Base-by-base conservation (phyloP, 1,139 yeast genomes). In the Protomyces lactucae-debilis region DNA sequence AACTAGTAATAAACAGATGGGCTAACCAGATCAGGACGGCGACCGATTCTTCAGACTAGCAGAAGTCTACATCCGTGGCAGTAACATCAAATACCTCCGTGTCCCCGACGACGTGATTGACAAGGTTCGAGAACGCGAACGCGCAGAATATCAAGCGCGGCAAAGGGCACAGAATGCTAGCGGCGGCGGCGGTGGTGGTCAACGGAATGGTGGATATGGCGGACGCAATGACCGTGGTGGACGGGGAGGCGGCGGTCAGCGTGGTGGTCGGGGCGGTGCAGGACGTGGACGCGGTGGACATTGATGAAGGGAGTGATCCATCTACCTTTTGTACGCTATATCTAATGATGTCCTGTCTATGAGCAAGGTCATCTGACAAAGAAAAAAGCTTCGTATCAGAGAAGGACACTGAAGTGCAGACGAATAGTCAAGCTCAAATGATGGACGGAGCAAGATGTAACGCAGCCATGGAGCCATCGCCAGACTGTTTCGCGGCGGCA, bases 61-160 rank as follows among this genome's bases (percentile, higher is more conserved):
- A 2, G 96, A 91, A 72, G 82, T 88, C 66, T 93, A 91, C 72
- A 83, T 95, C 57, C 84, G 93, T 72, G 99, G 99, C 53, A 87
- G 83, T 69, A 92, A 88, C 71, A 83, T 85, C 75, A 86, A 86
- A 73, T 84, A 83, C 71, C 77, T 86, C 65, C 82, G 86, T 72
- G 79, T 87, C 68, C 87, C 86, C 55, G 87, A 86, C 68, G 79
- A 78, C 57, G 76, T 81, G 48, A 63, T 78, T 32, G 78, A 75
- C 43, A 81, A 80, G 66, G 83, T 88, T 67, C 89, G 91, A 80
- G 96, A 89, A 70, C 67, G 67, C 55, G 87, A 87, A 72, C 90
- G 93, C 87, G 74, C 86, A 81, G 69, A 85, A 85, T 54, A 64
- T 45, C 64, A 64, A 56, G 64, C 66, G 36, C 64, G 65, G 23